Conservation (phyloP, 495 filamentous ascomycete genomes). For the Friedmanniomyces endolithicus region DNA sequence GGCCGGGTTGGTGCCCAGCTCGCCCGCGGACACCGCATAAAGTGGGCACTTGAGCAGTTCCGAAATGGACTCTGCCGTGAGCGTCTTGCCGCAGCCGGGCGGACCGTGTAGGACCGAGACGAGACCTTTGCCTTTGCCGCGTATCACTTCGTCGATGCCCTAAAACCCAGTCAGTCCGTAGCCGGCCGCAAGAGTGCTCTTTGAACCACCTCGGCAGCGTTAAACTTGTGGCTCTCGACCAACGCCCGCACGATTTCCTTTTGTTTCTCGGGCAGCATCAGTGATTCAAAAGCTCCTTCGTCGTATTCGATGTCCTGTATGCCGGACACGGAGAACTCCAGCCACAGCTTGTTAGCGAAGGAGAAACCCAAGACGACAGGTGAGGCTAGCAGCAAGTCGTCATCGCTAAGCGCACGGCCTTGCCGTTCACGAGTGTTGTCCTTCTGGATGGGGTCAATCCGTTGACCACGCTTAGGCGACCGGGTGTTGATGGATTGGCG, state of each 20-base stretch:
- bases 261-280: slow-evolving; percentile 62
- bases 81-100: slow-evolving; percentile 65
- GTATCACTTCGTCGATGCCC: slow-evolving; percentile 74
- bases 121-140: slow-evolving; percentile 65
- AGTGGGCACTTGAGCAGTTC: slow-evolving; percentile 72
- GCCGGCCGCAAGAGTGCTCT: too few species aligned
- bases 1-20: slow-evolving; percentile 69
- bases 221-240: slow-evolving; percentile 70
- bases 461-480: not conserved
- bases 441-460: not conserved
- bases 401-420: slow-evolving; percentile 53
- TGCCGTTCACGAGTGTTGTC: slow-evolving; percentile 17
- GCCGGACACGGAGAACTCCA: slow-evolving; percentile 76
- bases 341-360: slow-evolving; percentile 49
- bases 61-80: slow-evolving; percentile 78
- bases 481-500: too few species aligned
- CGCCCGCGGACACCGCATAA: slow-evolving; percentile 74
- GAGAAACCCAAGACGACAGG: slow-evolving; percentile 88
- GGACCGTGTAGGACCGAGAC: slow-evolving; percentile 70
- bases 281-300: slow-evolving; percentile 62
- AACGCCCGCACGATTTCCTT: slow-evolving; percentile 72
- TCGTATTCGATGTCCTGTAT: slow-evolving; percentile 77
- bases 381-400: slow-evolving; percentile 80
- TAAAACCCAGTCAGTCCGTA: too few species aligned
- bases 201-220: slow-evolving; percentile 43